Conservation (phyloP, 148 eudicot genomes). For the Fagopyrum tataricum region DNA sequence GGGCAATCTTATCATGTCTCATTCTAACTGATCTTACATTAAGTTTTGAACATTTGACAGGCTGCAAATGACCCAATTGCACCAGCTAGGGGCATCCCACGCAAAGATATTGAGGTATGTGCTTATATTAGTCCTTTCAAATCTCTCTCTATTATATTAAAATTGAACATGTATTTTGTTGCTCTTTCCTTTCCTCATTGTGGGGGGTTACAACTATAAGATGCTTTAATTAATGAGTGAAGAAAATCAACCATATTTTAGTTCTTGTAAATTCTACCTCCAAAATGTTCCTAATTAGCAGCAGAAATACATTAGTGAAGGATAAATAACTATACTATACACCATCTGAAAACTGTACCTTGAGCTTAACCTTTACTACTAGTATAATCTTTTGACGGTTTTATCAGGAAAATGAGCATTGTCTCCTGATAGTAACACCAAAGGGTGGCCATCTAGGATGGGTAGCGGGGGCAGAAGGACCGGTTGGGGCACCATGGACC, state of each 20-base stretch:
- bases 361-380: background rate
- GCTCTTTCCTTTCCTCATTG: background rate
- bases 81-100: slow-evolving; percentile 90
- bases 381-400: slow-evolving; percentile 8
- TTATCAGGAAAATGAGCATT: slow-evolving; percentile 67
- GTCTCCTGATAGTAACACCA: slow-evolving; percentile 80
- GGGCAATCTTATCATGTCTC: background rate
- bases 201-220: background rate
- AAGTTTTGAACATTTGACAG: slow-evolving; percentile 24
- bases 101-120: slow-evolving; percentile 67
- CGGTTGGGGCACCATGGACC: slow-evolving; percentile 89
- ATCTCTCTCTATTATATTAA: background rate
- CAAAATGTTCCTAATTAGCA: background rate
- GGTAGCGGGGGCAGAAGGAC: slow-evolving; percentile 84
- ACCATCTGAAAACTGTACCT: background rate
- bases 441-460: slow-evolving; percentile 97
- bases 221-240: background rate
- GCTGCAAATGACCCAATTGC: slow-evolving; percentile 98
- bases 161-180: background rate
- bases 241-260: background rate
- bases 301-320: background rate
- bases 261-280: background rate
- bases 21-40: background rate
- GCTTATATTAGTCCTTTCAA: background rate
- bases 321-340: background rate